Evolutionary conservation across 495 filamentous ascomycete genomes (phyloP), one percentile per base, ranked within the genome.

Genomic region (Rhypophila decipiens): DNA sequence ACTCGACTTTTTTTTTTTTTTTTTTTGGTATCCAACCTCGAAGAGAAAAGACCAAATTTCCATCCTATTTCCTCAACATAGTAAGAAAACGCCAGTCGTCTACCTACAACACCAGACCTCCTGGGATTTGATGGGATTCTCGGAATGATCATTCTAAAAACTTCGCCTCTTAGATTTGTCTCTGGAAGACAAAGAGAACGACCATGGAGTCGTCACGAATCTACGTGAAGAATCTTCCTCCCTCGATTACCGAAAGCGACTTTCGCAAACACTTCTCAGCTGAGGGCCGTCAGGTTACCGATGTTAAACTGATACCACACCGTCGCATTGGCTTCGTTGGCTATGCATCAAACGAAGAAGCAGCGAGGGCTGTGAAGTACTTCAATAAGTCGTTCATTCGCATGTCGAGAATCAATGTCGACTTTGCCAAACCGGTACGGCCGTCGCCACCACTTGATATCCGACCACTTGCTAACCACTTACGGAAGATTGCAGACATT

Each of bases 261-360:
- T 84, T 97, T 57, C 82, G 78, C 58, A 86, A 83, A 57, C 89
- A 97, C 67, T 98, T 98, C 65, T 76, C 84, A 44, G 67, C 70
- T 18, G 80, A 78, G 57, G 80, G 80, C 49, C 79, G 81, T 55
- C 66, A 76, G 31, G 81, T 95, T 59, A 97, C 93, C 39, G 93
- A 97, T 71, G 82, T 86, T 47, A 93, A 90, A 73, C 77, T 95
- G 49, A 83, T 96, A 62, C 82, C 90, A 17, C 78, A 86, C 56
- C 80, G 93, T 57, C 78, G 89, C 46, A 96, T 98, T 70, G 93
- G 90, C 53, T 99, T 95, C 75, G 82, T 99, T 50, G 93, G 93
- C 50, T 97, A 90, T 74, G 91, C 87, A 67, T 87, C 78, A 44
- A 72, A 80, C 36, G 79, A 90, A 51, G 85, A 85, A 55, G 93